A percentile compares a stretch with the other conserved stretches of the same genome.
Conservation (phyloP, 208 protist species). For the Wallacemonas sp. region DNA sequence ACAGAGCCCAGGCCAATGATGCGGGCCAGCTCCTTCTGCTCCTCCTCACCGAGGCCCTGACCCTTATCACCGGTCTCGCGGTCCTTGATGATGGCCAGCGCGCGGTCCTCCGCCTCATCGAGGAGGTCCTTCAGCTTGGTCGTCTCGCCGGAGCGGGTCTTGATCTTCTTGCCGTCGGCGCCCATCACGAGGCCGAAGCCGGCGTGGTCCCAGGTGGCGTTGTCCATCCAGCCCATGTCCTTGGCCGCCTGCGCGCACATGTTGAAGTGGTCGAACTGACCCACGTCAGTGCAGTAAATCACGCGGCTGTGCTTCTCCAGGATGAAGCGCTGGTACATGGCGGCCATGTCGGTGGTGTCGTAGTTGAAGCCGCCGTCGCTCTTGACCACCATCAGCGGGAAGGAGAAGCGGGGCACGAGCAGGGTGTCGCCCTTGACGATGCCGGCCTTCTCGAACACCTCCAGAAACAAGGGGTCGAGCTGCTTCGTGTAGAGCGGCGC, state of each 20-base stretch:
- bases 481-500: conserved; percentile 74
- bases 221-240: conserved; percentile 89
- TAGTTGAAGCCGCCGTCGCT: conserved; percentile 96
- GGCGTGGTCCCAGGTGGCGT: conserved; percentile 90
- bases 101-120: conserved; percentile 93
- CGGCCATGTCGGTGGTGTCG: conserved; percentile 94
- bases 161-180: conserved; percentile 95
- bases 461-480: conserved; percentile 71
- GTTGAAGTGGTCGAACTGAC: conserved; percentile 95
- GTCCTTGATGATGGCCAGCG: conserved; percentile 80
- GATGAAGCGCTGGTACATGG: conserved; percentile 92
- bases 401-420: conserved; percentile 86
- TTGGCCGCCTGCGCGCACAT: conserved; percentile 88
- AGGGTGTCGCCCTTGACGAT: conserved; percentile 60
- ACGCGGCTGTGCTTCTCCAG: conserved; percentile 88
- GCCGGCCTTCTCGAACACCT: conserved; percentile 73
- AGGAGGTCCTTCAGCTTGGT: conserved; percentile 96
- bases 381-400: conserved; percentile 95
- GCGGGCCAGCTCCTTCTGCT: conserved; percentile 81
- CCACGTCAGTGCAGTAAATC: conserved; percentile 96
- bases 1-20: conserved; percentile 95
- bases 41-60: conserved; percentile 83
- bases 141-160: conserved; percentile 95
- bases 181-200: conserved; percentile 94
- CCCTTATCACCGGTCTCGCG: conserved; percentile 75